Evolutionary conservation across 1,284 basidiomycete genomes (phyloP).

Genomic region (Tilletia setariae): DNA sequence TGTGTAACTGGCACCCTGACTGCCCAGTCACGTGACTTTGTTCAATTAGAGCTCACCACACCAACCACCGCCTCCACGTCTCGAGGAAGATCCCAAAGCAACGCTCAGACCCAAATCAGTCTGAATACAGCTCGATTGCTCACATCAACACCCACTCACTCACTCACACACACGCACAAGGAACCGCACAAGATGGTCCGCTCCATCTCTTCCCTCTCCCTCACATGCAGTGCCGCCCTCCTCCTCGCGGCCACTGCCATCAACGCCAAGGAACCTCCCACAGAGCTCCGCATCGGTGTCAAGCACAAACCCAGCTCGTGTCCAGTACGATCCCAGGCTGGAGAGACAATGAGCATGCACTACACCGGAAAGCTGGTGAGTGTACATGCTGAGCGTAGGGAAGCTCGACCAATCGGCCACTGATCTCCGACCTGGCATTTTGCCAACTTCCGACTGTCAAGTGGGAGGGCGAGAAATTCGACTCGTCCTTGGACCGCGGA

Average conservation of each 20-base stretch:
- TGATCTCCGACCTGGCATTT: too few species aligned
- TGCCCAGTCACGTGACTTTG: too few species aligned
- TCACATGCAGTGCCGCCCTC: neutral
- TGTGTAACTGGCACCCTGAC: too few species aligned
- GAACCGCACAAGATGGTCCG: neutral
- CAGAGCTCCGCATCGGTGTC: constrained; percentile 52
- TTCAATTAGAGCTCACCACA: too few species aligned
- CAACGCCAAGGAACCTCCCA: constrained; percentile 34
- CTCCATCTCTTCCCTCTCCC: neutral
- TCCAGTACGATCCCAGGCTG: constrained; percentile 62
- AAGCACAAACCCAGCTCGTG: constrained; percentile 62
- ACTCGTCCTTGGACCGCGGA: constrained; percentile 67
- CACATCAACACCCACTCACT: too few species aligned
- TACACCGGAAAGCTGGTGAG: constrained; percentile 67
- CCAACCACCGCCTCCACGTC: too few species aligned
- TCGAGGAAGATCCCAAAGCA: too few species aligned
- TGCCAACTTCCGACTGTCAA: neutral
- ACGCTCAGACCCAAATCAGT: too few species aligned
- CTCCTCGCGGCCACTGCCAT: constrained; percentile 6
- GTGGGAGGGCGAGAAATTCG: constrained; percentile 72
- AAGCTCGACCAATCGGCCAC: too few species aligned
- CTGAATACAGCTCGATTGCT: too few species aligned
- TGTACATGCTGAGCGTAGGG: neutral
- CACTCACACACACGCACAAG: too few species aligned
- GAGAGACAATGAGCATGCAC: constrained; percentile 67